Base-by-base conservation (phyloP, 768 basidiomycete genomes). In the Rhizopogon vesiculosus region DNA sequence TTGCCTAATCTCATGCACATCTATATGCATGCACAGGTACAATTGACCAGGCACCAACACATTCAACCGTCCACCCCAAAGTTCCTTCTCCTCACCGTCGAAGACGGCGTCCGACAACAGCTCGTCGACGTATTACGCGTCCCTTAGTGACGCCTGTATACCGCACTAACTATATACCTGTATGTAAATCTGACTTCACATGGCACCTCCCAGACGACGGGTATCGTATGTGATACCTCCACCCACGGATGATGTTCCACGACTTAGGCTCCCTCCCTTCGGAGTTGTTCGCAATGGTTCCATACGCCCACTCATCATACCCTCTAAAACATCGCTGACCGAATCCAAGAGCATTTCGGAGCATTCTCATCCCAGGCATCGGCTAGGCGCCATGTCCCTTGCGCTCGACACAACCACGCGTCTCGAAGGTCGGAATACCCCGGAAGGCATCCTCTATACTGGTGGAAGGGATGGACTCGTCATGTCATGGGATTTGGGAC, bases 171-270 rank as follows among this genome's bases (percentile, higher is more conserved):
- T 19, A 18, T 22, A 39, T 42, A 50, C 46, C 57, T 65, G 61
- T 41, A 65, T 67, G 65, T 67, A 59, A 60, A 67, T 55, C 31
- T 18, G 44, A 18, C 22, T 42, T 16, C 53, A 39, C 46, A 73
- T 77, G 77, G 67, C 73, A 50, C 81, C 81, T 54, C 66, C 79
- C 55, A 77, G 80, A 65, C 79, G 85, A 59, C 80, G 93, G 64
- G 83, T 97, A 29, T 94, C 93, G 53, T 97, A 95, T 69, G 85
- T 94, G 53, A 83, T 97, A 39, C 91, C 93, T 3, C 76, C 88
- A 1, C 86, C 94, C 10, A 60, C 74, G 1, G 79, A 81, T 12
- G 74, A 78, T 3, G 78, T 85, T 22, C 86, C 86, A 16, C 78
- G 78, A 18, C 82, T 95, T 10, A 77, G 80, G 49, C 79, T 96